Evolutionary conservation across 345 rosid genomes (phyloP).

Genomic region (Euphorbia pulcherrima): DNA sequence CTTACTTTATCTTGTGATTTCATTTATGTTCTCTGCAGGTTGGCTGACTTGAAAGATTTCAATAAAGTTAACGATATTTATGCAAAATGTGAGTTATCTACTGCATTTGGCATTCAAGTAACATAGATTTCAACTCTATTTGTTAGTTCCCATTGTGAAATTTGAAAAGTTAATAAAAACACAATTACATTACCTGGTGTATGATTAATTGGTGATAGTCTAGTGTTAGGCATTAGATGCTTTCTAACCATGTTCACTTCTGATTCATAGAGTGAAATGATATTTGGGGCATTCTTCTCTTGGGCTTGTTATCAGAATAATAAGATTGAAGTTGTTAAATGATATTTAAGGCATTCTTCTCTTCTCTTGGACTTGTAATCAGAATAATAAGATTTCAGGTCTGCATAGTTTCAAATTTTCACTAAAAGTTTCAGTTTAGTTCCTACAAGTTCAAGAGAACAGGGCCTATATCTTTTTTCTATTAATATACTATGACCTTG

Average conservation of each 20-base stretch:
- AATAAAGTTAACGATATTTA: conserved; percentile 91
- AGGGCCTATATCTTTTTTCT: neutral
- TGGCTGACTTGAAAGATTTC: conserved; percentile 90
- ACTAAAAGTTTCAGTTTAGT: no score
- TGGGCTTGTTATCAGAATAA: neutral
- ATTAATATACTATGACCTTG: neutral
- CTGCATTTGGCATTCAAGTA: neutral
- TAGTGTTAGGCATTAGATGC: neutral
- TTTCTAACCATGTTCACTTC: neutral
- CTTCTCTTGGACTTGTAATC: no score
- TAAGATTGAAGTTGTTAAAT: neutral
- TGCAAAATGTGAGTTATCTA: conserved; percentile 70
- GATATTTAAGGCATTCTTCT: no score
- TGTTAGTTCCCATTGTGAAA: neutral
- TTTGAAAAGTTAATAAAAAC: neutral
- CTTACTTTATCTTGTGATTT: conserved; percentile 3
- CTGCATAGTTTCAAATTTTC: no score
- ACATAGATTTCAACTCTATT: neutral
- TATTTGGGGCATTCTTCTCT: no score
- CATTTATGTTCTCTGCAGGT: conserved; percentile 39
- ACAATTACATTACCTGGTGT: neutral
- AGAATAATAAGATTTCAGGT: no score
- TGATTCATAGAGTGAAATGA: neutral
- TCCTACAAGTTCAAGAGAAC: no score
- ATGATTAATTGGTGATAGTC: neutral